Evolutionary conservation across 176 grass and related monocot genomes (phyloP).

Genomic region (Thinopyrum elongatum): DNA sequence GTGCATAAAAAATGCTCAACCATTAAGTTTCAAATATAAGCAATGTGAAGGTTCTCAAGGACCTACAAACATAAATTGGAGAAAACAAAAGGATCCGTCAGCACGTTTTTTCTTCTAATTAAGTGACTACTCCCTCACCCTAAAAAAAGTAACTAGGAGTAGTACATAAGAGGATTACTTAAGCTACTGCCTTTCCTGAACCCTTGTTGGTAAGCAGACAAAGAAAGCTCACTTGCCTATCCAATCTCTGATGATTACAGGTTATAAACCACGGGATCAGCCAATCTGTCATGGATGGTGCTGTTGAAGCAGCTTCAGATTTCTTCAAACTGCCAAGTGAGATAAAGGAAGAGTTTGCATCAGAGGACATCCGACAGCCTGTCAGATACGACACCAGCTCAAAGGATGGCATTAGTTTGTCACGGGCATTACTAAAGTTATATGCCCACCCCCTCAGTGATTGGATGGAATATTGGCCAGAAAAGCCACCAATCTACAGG

Average conservation of each 20-base stretch:
- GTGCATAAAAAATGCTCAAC: not conserved
- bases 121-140: too few species aligned
- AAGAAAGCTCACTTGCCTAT: not conserved
- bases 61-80: not conserved
- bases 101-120: too few species aligned
- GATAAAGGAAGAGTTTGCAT: slow-evolving; percentile 47
- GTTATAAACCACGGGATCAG: slow-evolving; percentile 76
- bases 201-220: not conserved
- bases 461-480: slow-evolving; percentile 60
- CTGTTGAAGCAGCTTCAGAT: slow-evolving; percentile 55
- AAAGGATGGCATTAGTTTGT: slow-evolving; percentile 27
- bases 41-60: not conserved
- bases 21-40: not conserved
- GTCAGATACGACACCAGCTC: slow-evolving; percentile 54
- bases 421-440: not conserved
- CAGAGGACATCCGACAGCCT: slow-evolving; percentile 48
- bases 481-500: slow-evolving; percentile 52
- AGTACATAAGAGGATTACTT: not conserved
- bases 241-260: slow-evolving; percentile 17
- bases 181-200: not conserved
- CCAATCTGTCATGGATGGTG: slow-evolving; percentile 51
- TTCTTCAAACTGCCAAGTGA: too few species aligned
- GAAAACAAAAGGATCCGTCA: not conserved
- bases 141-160: too few species aligned
- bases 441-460: slow-evolving; percentile 60